phyloP scores from a whole-genome alignment of 768 basidiomycete species.

The Mrakia hoshinonis region DNA sequence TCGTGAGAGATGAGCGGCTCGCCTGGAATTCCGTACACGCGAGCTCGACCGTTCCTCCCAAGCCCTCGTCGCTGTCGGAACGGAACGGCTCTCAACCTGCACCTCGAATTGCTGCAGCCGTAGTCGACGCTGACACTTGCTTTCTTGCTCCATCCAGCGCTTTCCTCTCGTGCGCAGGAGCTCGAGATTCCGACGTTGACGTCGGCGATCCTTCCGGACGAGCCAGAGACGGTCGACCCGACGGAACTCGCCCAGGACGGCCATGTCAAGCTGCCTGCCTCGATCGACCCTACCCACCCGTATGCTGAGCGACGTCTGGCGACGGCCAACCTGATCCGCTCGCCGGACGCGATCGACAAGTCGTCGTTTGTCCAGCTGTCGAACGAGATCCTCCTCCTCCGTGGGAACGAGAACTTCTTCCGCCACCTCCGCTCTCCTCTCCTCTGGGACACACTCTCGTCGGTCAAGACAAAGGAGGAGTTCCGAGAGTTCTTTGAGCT shows the following conservation, averaged over 20 bases:
- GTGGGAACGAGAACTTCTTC: background rate
- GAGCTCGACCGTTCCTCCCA: too few species aligned
- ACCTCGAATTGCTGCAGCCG: too few species aligned
- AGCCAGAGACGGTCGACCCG: background rate
- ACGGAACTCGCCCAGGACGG: background rate
- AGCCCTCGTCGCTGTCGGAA: too few species aligned
- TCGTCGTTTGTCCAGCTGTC: background rate
- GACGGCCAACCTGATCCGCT: background rate
- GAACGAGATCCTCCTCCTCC: constrained; percentile 12
- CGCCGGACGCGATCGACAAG: background rate
- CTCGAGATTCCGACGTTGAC: too few species aligned
- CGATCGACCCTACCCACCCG: background rate
- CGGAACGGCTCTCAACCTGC: too few species aligned
- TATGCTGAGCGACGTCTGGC: background rate
- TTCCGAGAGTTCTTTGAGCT: constrained; percentile 10
- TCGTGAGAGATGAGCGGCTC: too few species aligned
- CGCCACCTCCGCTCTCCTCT: constrained; percentile 1
- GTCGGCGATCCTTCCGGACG: background rate
- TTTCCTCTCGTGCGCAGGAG: too few species aligned
- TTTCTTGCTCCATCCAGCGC: too few species aligned
- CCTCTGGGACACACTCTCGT: background rate
- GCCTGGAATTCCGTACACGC: too few species aligned
- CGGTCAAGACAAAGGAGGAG: background rate
- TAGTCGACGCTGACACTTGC: too few species aligned
- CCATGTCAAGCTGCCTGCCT: background rate